Evolutionary conservation across 441 rosid genomes (phyloP), one percentile per base, ranked within the genome.

Genomic region (Gossypium trilobum): DNA sequence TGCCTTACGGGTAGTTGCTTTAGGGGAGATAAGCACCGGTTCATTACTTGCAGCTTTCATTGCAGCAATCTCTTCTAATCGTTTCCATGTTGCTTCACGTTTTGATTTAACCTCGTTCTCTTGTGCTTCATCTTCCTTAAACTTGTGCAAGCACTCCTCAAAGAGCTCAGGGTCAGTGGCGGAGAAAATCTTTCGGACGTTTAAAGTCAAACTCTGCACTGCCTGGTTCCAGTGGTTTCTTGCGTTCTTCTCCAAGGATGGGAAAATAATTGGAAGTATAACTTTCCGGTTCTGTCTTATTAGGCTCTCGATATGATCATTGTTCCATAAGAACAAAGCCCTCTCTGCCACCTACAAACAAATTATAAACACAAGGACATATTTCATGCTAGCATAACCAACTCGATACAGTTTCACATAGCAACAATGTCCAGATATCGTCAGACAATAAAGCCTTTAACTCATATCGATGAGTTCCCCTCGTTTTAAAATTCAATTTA

Each of bases 271-370:
- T 5, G 96, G 96, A 68, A 92, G 88, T 19, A 89, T 85, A 25
- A 87, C 89, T 78, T 82, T 87, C 59, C 86, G 83, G 72, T 89
- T 89, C 77, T 90, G 96, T 84, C 83, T 86, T 72, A 90, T 89
- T 42, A 90, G 87, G 80, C 79, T 89, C 83, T 90, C 96, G 3
- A 92, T 88, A 78, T 90, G 96, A 83, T 90, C 94, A 1, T 92
- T 92, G 88, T 92, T 92, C 97, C 96, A 90, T 63, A 92, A 86
- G 81, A 90, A 90, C 78, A 92, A 81, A 27, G 96, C 93, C 82
- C 95, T 86, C 79, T 92, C 98, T 50, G 95, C 96, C 75, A 92
- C 98, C 96, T 92, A 78, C 61, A 76, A 56, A 46, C 54, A 57
- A 5, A 20, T 9, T 14, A 25, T 27, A 27, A 50, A 22, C 3